Percentiles rank a stretch among this genome's conserved stretches.
Conservation (phyloP, 371 early-diverging fungal species). For the Lichtheimia ramosa region DNA sequence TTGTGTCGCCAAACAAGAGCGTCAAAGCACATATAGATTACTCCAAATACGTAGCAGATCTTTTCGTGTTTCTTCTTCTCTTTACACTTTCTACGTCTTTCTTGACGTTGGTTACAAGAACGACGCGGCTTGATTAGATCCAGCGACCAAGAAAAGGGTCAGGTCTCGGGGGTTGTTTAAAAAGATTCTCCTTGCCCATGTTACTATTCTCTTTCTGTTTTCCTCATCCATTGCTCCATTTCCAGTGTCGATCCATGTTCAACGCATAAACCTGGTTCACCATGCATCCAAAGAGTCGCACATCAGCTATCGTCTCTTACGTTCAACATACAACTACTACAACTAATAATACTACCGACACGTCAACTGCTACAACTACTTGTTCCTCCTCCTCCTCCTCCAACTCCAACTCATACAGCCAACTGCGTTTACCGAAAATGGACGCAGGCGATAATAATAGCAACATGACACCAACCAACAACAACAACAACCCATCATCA, state of each 20-base stretch:
- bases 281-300: constrained; percentile 10
- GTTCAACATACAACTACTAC: not conserved
- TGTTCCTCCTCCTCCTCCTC: too few species aligned
- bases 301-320: constrained; percentile 9
- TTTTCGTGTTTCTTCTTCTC: too few species aligned
- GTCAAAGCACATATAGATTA: too few species aligned
- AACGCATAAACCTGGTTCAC: not conserved
- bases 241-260: not conserved
- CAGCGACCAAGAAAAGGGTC: not conserved
- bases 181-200: constrained; percentile 3
- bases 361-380: not conserved
- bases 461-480: not conserved
- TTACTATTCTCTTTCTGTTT: constrained; percentile 3
- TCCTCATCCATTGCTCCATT: constrained; percentile 3
- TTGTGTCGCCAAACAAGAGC: too few species aligned
- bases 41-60: too few species aligned
- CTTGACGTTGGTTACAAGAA: too few species aligned
- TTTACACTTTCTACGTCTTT: too few species aligned
- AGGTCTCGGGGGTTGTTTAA: constrained; percentile 2
- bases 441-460: constrained; percentile 1
- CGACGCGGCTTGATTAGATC: too few species aligned
- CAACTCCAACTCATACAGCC: not conserved
- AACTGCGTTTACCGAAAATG: constrained; percentile 3
- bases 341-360: constrained; percentile 1
- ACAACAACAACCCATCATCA: not conserved